Evolutionary conservation across 371 early-diverging fungal species (phyloP).

Genomic region (Chytridiales sp.): DNA sequence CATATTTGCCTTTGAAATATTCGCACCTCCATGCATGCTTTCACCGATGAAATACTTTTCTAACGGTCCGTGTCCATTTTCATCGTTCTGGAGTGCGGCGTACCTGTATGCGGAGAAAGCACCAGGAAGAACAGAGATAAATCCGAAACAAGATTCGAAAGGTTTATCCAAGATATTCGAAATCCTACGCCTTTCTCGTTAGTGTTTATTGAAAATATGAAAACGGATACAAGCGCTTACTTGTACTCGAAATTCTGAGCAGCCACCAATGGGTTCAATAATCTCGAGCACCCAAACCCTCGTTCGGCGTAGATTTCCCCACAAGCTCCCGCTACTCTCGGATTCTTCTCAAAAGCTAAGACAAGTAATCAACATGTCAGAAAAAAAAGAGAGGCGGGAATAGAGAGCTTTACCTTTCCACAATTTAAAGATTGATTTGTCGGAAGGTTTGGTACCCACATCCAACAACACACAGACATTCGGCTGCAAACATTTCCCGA

Average conservation of each 20-base stretch:
- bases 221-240: constrained; percentile 15
- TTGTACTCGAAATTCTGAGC: constrained; percentile 87
- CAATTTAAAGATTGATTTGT: constrained; percentile 79
- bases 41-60: constrained; percentile 91
- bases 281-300: constrained; percentile 59
- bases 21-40: constrained; percentile 11
- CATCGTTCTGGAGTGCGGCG: constrained; percentile 47
- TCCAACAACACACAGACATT: constrained; percentile 64
- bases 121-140: constrained; percentile 83
- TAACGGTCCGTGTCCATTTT: constrained; percentile 64
- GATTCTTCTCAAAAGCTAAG: constrained; percentile 44
- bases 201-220: neutral
- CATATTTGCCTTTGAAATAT: constrained; percentile 67
- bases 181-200: constrained; percentile 76
- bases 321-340: constrained; percentile 72
- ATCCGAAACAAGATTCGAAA: constrained; percentile 78
- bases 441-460: constrained; percentile 89
- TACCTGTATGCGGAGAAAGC: constrained; percentile 90
- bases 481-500: constrained; percentile 42
- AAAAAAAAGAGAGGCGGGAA: neutral
- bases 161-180: constrained; percentile 80
- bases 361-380: neutral
- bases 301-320: constrained; percentile 47
- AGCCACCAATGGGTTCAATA: constrained; percentile 87
- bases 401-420: constrained; percentile 61